Base-by-base conservation (phyloP, 148 eudicot species). In the Camellia lanceoleosa region DNA sequence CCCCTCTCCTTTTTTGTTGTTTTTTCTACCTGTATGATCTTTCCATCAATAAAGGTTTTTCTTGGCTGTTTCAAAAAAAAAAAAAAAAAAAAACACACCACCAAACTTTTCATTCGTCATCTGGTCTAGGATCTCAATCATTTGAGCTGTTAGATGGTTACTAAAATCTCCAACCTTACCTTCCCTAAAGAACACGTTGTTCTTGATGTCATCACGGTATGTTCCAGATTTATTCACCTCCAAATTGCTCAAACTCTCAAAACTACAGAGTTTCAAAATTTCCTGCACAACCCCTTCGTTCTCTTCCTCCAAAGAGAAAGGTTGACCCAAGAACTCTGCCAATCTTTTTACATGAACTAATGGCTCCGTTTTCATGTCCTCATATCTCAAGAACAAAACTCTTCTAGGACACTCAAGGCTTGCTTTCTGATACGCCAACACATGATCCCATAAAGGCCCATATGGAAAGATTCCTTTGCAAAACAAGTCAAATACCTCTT, bases 371-470 rank as follows among this genome's bases (percentile, higher is more conserved):
- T 81, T 81, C 74, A 81, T 54, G 16, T 75, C 68, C 71, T 75
- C 83, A 30, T 81, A 81, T 6, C 41, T 75, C 4, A 76, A 10
- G 60, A 76, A 68, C 54, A 81, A 13, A 43, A 81, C 16, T 11
- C 52, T 81, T 0, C 76, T 11, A 2, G 73, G 78, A 19, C 44
- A 71, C 4, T n/a, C 79, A 3, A 30, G 4, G 55, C 83, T 84
- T 58, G 80, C 81, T 38, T 81, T 78, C 82, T 54, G 74, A 15
- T 80, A 84, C 12, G 78, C 78, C 20, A 70, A 55, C 23, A 80
- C 49, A n/a, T 80, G 78, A 73, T 84, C 84, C 84, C 86, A 84
- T 42, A 71, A 73, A 4, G 86, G 84, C 3, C 84, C 86, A 20
- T 1, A 78, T 5, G 2, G 3, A 4, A 4, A 71, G 14, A 15